Percentiles rank a stretch among this genome's conserved stretches.
Conservation (phyloP, 306 rosid species). For the Amphicarpaea edgeworthii region DNA sequence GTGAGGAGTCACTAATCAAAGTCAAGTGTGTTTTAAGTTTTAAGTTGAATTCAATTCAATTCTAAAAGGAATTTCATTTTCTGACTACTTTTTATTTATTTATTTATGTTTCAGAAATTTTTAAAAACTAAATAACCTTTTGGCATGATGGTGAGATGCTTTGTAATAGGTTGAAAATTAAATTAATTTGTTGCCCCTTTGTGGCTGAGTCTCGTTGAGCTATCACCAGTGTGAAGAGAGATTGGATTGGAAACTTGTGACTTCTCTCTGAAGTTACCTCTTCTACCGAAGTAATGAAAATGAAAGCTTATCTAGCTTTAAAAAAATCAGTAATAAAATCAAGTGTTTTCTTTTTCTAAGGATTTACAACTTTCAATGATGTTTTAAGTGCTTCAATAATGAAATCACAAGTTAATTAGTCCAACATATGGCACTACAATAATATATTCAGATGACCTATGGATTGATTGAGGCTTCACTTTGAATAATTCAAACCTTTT, state of each 20-base stretch:
- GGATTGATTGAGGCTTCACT: slow-evolving; percentile 24
- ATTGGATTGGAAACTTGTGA: slow-evolving; percentile 21
- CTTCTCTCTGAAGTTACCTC: slow-evolving; percentile 39
- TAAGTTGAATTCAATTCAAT: slow-evolving; percentile 13
- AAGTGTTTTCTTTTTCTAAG: slow-evolving; percentile 21
- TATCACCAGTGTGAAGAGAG: slow-evolving; percentile 24
- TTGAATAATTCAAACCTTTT: slow-evolving; percentile 42
- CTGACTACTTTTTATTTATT: not conserved
- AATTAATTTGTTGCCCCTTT: slow-evolving; percentile 1
- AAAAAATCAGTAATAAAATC: not conserved
- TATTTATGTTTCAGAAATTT: not conserved
- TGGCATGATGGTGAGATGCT: not conserved
- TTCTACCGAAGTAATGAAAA: slow-evolving; percentile 29
- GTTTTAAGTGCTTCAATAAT: slow-evolving; percentile 18
- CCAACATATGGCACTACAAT: not conserved
- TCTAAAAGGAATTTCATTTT: slow-evolving; percentile 26
- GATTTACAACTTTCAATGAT: slow-evolving; percentile 3
- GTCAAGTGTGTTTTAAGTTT: not conserved
- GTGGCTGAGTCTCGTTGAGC: not conserved
- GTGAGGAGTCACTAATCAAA: slow-evolving; percentile 36
- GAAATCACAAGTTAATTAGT: not conserved
- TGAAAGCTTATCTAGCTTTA: slow-evolving; percentile 27
- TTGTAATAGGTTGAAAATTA: not conserved
- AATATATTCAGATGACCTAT: slow-evolving; percentile 9
- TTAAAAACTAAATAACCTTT: slow-evolving; percentile 15